phyloP scores from a whole-genome alignment of 1,284 basidiomycete species.

The Malassezia brasiliensis region DNA sequence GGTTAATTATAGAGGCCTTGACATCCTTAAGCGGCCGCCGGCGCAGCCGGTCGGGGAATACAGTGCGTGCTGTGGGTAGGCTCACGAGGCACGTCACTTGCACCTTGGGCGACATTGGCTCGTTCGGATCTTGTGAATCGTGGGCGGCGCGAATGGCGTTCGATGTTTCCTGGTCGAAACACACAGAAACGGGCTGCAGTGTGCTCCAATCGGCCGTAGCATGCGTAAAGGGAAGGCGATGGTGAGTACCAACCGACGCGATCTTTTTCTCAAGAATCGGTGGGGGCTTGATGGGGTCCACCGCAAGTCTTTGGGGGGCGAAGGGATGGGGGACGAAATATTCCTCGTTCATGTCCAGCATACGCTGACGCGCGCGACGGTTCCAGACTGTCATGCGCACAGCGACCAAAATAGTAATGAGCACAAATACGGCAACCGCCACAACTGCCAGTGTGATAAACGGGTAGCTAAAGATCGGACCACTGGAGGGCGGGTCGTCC shows the following conservation, averaged over 20 bases:
- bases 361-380: neutral
- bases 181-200: constrained; percentile 6
- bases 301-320: neutral
- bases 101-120: neutral
- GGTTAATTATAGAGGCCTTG: neutral
- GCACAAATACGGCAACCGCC: constrained; percentile 5
- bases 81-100: constrained; percentile 7
- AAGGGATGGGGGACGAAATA: neutral
- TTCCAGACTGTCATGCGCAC: constrained; percentile 6
- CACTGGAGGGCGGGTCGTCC: no score
- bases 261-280: neutral
- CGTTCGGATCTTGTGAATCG: no score
- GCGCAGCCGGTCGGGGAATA: constrained; percentile 7
- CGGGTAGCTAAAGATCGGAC: neutral
- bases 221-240: neutral
- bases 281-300: neutral
- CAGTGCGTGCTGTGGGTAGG: constrained; percentile 3
- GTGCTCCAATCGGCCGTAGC: neutral
- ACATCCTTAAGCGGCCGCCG: neutral
- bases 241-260: neutral
- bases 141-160: neutral
- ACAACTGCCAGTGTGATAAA: constrained; percentile 8
- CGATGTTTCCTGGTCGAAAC: constrained; percentile 1
- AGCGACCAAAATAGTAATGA: neutral
- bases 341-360: neutral